phyloP scores from a whole-genome alignment of 179 eudicot genomes.

The Silene coronaria region DNA sequence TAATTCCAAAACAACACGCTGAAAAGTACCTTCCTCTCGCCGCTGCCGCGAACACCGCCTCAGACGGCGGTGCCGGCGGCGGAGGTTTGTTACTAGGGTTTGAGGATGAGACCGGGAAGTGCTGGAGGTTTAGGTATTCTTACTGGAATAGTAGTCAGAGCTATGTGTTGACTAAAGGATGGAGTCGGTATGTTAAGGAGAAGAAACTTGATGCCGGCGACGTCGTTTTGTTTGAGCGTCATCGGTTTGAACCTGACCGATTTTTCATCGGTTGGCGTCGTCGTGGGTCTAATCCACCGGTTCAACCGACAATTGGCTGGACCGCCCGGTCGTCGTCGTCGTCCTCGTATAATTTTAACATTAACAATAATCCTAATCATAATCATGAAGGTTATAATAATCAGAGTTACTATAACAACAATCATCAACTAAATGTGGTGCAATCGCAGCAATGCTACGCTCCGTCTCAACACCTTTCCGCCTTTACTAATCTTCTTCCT shows the following conservation, averaged over 20 bases:
- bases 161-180: slow-evolving; percentile 84
- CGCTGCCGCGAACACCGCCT: slow-evolving; percentile 16
- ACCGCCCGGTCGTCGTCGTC: neutral
- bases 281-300: slow-evolving; percentile 14
- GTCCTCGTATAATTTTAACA: neutral
- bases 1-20: slow-evolving; percentile 91
- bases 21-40: slow-evolving; percentile 74
- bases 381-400: neutral
- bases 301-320: neutral
- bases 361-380: neutral
- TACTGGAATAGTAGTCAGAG: slow-evolving; percentile 96
- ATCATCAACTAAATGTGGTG: neutral
- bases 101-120: slow-evolving; percentile 69
- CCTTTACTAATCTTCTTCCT: slow-evolving; percentile 30
- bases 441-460: slow-evolving; percentile 9
- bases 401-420: neutral
- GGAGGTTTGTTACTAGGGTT: slow-evolving; percentile 48
- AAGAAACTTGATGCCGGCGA: slow-evolving; percentile 80
- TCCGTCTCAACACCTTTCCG: slow-evolving; percentile 19
- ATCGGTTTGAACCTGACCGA: slow-evolving; percentile 37
- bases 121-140: slow-evolving; percentile 80
- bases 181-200: slow-evolving; percentile 94
- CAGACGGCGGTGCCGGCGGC: slow-evolving; percentile 19
- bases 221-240: slow-evolving; percentile 58
- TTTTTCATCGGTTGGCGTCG: slow-evolving; percentile 57